A percentile compares a stretch with the other conserved stretches of the same genome.
phyloP scores from a whole-genome alignment of 2,329 filamentous ascomycete genomes.

The Teratosphaeria viscida region DNA sequence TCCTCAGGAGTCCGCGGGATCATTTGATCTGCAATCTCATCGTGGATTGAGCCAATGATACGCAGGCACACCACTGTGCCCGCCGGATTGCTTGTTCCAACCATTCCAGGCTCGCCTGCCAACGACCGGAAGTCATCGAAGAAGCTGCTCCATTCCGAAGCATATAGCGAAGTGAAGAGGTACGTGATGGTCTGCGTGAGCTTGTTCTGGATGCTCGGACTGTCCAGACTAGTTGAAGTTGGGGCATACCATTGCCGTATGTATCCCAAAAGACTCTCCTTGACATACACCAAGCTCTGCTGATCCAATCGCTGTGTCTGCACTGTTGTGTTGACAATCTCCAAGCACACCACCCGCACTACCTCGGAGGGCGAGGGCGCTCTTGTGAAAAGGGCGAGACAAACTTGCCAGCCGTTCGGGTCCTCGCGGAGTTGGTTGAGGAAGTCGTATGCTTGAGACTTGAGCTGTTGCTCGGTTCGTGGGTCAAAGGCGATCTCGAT shows the following conservation, averaged over 20 bases:
- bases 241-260: conserved; percentile 63
- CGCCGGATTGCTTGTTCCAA: conserved; percentile 53
- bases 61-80: conserved; percentile 83
- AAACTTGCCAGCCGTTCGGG: conserved; percentile 81
- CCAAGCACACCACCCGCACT: conserved; percentile 77
- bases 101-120: conserved; percentile 50
- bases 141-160: conserved; percentile 76
- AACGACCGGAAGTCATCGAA: conserved; percentile 80
- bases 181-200: conserved; percentile 91
- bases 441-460: conserved; percentile 74
- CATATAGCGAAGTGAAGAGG: conserved; percentile 81
- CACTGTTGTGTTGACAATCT: conserved; percentile 86
- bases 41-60: conserved; percentile 79
- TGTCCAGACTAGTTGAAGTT: conserved; percentile 49
- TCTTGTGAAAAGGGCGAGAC: conserved; percentile 73
- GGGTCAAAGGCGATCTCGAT: conserved; percentile 90
- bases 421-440: conserved; percentile 68
- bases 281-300: conserved; percentile 63
- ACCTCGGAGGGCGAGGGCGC: conserved; percentile 67
- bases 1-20: conserved; percentile 68
- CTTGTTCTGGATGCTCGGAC: conserved; percentile 81
- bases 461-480: conserved; percentile 61
- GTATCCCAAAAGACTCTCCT: conserved; percentile 73
- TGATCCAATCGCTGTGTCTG: conserved; percentile 67
- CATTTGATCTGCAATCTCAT: conserved; percentile 92